Conservation (phyloP, 495 filamentous ascomycete species). For the Lophium mytilinum region DNA sequence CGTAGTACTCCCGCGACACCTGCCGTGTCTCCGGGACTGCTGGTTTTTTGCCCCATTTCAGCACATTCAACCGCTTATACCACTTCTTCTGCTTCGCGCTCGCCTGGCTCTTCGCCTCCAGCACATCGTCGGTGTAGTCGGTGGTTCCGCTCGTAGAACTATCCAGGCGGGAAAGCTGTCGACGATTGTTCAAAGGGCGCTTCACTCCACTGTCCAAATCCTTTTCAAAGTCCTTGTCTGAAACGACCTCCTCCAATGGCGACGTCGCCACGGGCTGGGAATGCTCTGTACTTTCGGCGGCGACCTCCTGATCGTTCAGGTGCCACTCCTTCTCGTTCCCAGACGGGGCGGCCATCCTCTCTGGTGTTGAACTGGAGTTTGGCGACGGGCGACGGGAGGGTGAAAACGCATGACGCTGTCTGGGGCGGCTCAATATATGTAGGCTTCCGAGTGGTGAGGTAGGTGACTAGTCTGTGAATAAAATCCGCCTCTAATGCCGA, state of each 20-base stretch:
- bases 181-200: constrained; percentile 1
- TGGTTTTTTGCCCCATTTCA: constrained; percentile 51
- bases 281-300: constrained; percentile 6
- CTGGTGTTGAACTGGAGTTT: neutral
- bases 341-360: neutral
- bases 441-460: constrained; percentile 1
- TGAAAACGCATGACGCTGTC: neutral
- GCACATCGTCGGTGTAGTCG: constrained; percentile 37
- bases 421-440: neutral
- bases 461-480: neutral
- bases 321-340: constrained; percentile 21
- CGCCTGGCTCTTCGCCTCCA: constrained; percentile 21
- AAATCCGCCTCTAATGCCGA: neutral
- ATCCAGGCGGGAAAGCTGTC: constrained; percentile 31
- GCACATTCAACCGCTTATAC: constrained; percentile 54
- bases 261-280: constrained; percentile 26
- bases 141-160: constrained; percentile 41
- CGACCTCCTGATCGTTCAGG: constrained; percentile 11
- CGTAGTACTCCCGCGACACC: constrained; percentile 50
- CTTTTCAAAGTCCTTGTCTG: constrained; percentile 24
- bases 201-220: constrained; percentile 14
- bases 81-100: constrained; percentile 42
- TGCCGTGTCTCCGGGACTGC: constrained; percentile 50
- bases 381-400: neutral
- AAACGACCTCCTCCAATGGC: constrained; percentile 23